phyloP scores from a whole-genome alignment of 441 rosid species.

The Mallotus japonicus region DNA sequence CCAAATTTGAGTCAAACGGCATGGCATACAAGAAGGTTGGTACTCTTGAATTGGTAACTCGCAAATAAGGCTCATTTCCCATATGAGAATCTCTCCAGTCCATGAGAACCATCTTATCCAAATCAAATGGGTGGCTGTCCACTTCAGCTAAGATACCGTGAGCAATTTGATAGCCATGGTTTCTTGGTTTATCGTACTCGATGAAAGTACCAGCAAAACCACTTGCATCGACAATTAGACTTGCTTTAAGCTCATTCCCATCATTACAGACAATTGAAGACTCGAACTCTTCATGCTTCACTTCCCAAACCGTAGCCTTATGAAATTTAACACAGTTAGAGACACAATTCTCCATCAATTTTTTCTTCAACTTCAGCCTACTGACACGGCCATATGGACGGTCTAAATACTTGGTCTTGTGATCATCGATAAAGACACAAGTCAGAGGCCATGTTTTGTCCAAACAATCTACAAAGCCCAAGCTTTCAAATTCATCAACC shows the following conservation, averaged over 20 bases:
- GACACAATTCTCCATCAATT: constrained; percentile 48
- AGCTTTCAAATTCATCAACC: constrained; percentile 68
- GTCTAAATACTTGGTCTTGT: constrained; percentile 47
- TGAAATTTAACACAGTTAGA: constrained; percentile 48
- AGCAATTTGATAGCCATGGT: constrained; percentile 71
- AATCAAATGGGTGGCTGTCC: constrained; percentile 59
- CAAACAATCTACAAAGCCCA: constrained; percentile 52
- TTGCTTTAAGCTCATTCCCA: constrained; percentile 50
- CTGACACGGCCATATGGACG: constrained; percentile 62
- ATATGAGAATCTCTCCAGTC: constrained; percentile 78
- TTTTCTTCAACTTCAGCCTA: constrained; percentile 44
- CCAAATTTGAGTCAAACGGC: constrained; percentile 54
- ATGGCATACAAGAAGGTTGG: constrained; percentile 65
- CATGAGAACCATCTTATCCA: constrained; percentile 70
- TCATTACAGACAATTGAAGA: constrained; percentile 48
- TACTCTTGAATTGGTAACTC: constrained; percentile 38
- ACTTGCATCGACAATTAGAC: constrained; percentile 57
- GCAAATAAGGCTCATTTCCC: constrained; percentile 57
- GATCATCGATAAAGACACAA: constrained; percentile 44
- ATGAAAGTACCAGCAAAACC: constrained; percentile 48
- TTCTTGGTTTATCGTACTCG: constrained; percentile 51
- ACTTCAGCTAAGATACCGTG: constrained; percentile 70
- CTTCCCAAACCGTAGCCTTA: constrained; percentile 56
- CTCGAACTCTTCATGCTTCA: constrained; percentile 54
- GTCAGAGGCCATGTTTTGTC: constrained; percentile 62